A percentile compares a stretch with the other conserved stretches of the same genome.
Evolutionary conservation across 805 yeast species (phyloP).

Genomic region (Ogataea degrootiae): DNA sequence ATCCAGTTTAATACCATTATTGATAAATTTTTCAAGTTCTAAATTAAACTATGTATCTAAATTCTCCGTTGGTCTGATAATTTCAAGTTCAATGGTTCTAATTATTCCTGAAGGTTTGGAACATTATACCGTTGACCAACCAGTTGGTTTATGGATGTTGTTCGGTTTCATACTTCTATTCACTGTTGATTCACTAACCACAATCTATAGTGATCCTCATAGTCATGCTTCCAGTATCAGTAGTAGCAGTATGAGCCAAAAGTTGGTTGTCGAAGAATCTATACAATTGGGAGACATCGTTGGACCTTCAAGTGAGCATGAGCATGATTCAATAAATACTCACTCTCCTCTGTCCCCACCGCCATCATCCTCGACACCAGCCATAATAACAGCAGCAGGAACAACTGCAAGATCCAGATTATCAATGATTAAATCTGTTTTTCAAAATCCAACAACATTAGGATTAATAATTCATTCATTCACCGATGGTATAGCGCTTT

Average conservation of each 20-base stretch:
- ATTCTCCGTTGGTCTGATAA: conserved; percentile 54
- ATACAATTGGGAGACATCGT: too few species aligned
- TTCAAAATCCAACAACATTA: conserved; percentile 45
- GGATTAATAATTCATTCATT: conserved; percentile 64
- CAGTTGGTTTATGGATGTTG: conserved; percentile 45
- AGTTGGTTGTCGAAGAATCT: too few species aligned
- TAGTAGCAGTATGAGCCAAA: background rate
- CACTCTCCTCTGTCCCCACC: background rate
- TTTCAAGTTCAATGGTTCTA: conserved; percentile 54
- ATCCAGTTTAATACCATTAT: conserved; percentile 27
- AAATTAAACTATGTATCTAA: conserved; percentile 38
- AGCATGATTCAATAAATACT: too few species aligned
- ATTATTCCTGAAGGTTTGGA: conserved; percentile 66
- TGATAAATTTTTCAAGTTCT: conserved; percentile 18
- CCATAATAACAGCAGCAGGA: background rate
- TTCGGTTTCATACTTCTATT: conserved; percentile 54
- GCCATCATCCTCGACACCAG: background rate
- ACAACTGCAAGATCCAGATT: conserved; percentile 1
- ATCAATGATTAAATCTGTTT: conserved; percentile 26
- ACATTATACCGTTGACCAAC: conserved; percentile 20
- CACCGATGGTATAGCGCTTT: conserved; percentile 72
- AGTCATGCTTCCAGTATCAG: background rate
- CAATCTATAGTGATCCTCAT: conserved; percentile 5
- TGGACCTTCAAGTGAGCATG: too few species aligned
- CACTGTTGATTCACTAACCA: conserved; percentile 36